phyloP scores from a whole-genome alignment of 208 protist species.

The Crithidia bombi region DNA sequence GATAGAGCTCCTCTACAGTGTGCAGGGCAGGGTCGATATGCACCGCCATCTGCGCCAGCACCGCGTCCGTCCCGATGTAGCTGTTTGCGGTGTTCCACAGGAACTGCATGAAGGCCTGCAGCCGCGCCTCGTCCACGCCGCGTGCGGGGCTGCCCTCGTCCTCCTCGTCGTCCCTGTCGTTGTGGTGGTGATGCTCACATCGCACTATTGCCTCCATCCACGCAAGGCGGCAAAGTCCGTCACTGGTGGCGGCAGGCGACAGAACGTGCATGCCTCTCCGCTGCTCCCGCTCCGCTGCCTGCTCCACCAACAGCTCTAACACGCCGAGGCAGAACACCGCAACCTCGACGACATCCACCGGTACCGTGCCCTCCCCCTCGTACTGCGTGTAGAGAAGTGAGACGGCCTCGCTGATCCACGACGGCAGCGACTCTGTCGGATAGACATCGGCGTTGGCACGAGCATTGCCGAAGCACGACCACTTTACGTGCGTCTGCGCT shows the following conservation, averaged over 20 bases:
- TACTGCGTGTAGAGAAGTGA: conserved; percentile 6
- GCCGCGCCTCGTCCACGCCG: not conserved
- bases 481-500: conserved; percentile 40
- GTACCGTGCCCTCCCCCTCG: not conserved
- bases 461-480: conserved; percentile 61
- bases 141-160: too few relatives aligned
- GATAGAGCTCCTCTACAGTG: conserved; percentile 25
- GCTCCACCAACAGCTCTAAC: conserved; percentile 22
- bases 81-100: conserved; percentile 25
- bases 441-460: conserved; percentile 32
- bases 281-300: not conserved
- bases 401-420: conserved; percentile 19
- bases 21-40: conserved; percentile 13
- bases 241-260: not conserved
- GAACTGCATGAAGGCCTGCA: conserved; percentile 23
- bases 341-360: conserved; percentile 20
- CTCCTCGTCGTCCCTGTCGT: not conserved
- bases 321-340: conserved; percentile 27
- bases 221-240: conserved; percentile 15
- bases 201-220: conserved; percentile 23
- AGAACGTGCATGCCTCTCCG: not conserved
- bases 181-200: not conserved
- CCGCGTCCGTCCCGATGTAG: conserved; percentile 9
- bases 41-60: conserved; percentile 14
- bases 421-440: conserved; percentile 34